Evolutionary conservation across 2,329 filamentous ascomycete genomes (phyloP), one percentile per base, ranked within the genome.

Genomic region (Alternaria sp.): DNA sequence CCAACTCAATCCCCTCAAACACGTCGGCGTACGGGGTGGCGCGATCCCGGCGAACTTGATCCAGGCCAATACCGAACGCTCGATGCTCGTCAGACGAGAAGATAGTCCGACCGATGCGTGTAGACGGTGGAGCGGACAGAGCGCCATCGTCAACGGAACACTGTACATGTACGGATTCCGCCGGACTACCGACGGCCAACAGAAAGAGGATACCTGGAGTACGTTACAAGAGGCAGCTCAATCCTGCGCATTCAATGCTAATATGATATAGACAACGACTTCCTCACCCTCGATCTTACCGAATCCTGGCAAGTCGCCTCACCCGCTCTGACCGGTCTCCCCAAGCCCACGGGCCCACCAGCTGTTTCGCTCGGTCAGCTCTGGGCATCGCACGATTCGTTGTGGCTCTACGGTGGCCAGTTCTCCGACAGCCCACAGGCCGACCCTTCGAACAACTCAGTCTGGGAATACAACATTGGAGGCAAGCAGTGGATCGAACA

Each of bases 141-240:
- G 84, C 64, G 88, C 91, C 4, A 76, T 91, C 36, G 84, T 94
- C 15, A 93, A 93, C 67, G 91, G 91, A 13, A 93, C 90, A 0
- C 74, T 93, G 4, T 94, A 92, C 75, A 86, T 93, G 58, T 94
- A 93, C 69, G 91, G 91, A 36, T 92, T 91, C 25, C 85, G 90
- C 68, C 85, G 88, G 13, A 90, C 85, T 53, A 86, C 83, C 1
- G 77, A 84, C 15, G 77, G 84, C 13, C 84, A 85, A 36, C 91
- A 93, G 71, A 84, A 81, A 2, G 79, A 82, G 6, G 81, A 92
- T 72, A 90, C 88, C 1, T 93, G 91, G 91, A 93, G 89, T 90
- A 83, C 72, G 86, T 63, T 28, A 8, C 12, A n/a, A 43, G 7
- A 21, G 17, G 6, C 15, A 6, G 23, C 26, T 10, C 55, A 43